Evolutionary conservation across 2,329 filamentous ascomycete species (phyloP).

Genomic region (Colletotrichum euphorbiae): DNA sequence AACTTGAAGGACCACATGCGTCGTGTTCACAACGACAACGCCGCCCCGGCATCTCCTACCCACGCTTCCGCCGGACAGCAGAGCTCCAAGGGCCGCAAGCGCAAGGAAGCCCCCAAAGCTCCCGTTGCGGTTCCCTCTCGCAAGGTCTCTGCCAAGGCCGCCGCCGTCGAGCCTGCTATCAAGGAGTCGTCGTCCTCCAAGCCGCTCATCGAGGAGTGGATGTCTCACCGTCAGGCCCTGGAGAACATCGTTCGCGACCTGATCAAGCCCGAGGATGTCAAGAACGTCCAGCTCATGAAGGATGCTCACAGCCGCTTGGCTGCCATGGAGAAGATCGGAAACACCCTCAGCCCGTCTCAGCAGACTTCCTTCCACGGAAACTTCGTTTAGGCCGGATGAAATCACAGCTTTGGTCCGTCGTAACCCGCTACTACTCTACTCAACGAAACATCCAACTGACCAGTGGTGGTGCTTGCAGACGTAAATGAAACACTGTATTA

Average conservation of each 20-base stretch:
- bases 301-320: constrained; percentile 62
- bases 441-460: constrained; percentile 6
- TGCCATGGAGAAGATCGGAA: constrained; percentile 64
- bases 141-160: constrained; percentile 61
- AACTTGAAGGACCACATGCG: constrained; percentile 98
- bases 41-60: constrained; percentile 56
- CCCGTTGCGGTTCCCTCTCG: constrained; percentile 53
- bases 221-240: constrained; percentile 72
- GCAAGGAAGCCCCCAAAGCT: constrained; percentile 64
- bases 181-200: constrained; percentile 51
- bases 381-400: constrained; percentile 49
- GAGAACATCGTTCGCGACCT: constrained; percentile 67
- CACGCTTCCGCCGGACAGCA: constrained; percentile 45
- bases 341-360: constrained; percentile 46
- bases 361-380: constrained; percentile 30
- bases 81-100: constrained; percentile 65
- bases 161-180: constrained; percentile 48
- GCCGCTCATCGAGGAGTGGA: constrained; percentile 66
- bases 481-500: constrained; percentile 12
- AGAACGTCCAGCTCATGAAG: constrained; percentile 65
- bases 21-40: constrained; percentile 81
- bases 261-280: constrained; percentile 61
- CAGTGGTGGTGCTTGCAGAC: constrained; percentile 3
- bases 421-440: not conserved
- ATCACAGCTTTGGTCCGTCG: constrained; percentile 39